Evolutionary conservation across 257 asterid species (phyloP).

Genomic region (Eucommia ulmoides): DNA sequence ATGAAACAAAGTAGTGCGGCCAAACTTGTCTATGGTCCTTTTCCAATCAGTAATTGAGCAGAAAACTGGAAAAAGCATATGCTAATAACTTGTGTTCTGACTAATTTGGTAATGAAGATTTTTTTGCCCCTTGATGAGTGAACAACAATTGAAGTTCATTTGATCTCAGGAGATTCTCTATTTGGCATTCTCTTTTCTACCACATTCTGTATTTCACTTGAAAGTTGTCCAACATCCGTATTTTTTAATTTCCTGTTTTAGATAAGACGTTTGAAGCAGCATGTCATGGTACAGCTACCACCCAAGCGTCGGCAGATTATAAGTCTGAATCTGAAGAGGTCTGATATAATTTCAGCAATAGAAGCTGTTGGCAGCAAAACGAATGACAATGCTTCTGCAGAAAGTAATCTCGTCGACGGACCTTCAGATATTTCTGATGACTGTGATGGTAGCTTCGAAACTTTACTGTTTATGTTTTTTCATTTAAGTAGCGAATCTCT

Average conservation of each 20-base stretch:
- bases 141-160: no score
- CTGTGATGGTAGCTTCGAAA: constrained; percentile 28
- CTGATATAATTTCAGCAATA: constrained; percentile 70
- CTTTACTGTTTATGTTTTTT: neutral
- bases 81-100: no score
- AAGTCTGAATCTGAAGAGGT: constrained; percentile 45
- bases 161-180: no score
- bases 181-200: no score
- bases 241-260: constrained; percentile 20
- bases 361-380: constrained; percentile 29
- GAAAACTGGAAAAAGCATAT: no score
- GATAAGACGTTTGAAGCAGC: constrained; percentile 93
- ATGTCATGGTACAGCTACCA: constrained; percentile 75
- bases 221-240: no score
- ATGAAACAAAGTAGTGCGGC: no score
- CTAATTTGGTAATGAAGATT: no score
- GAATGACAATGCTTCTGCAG: constrained; percentile 30
- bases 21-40: no score
- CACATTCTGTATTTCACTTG: no score
- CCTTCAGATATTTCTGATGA: constrained; percentile 24
- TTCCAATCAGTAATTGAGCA: no score
- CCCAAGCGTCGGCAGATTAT: constrained; percentile 86
- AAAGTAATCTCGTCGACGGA: constrained; percentile 32
- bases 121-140: neutral
- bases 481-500: no score